phyloP scores from a whole-genome alignment of 2,329 filamentous ascomycete species.

The Cordyceps sp. region DNA sequence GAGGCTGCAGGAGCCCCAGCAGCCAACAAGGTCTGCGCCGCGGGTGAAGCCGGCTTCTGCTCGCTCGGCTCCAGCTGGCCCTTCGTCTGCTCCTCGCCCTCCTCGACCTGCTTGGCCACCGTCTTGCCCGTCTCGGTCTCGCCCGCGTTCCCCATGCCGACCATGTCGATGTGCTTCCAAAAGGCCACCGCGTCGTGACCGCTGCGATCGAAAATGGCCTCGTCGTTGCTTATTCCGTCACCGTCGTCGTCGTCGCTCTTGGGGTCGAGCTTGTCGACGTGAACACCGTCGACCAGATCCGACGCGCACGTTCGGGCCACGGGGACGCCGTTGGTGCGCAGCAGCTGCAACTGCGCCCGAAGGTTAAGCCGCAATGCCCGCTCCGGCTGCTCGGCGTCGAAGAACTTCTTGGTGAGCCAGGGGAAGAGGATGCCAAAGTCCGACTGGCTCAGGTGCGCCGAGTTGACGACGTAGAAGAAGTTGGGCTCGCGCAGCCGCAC shows the following conservation, averaged over 20 bases:
- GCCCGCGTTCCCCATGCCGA: slow-evolving; percentile 25
- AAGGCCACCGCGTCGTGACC: slow-evolving; percentile 21
- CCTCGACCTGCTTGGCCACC: slow-evolving; percentile 14
- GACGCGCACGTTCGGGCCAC: slow-evolving; percentile 31
- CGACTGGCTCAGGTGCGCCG: slow-evolving; percentile 69
- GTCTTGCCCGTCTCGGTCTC: slow-evolving; percentile 14
- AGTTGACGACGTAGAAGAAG: slow-evolving; percentile 57
- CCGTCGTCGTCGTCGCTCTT: slow-evolving; percentile 3
- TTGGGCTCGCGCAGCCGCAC: slow-evolving; percentile 35
- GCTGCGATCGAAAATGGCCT: slow-evolving; percentile 30
- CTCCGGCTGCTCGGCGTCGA: slow-evolving; percentile 40
- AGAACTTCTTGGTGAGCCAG: slow-evolving; percentile 43
- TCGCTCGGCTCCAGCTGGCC: slow-evolving; percentile 18
- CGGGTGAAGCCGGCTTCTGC: slow-evolving; percentile 4
- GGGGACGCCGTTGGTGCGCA: slow-evolving; percentile 31
- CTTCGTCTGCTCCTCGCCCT: slow-evolving; percentile 17
- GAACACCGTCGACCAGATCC: slow-evolving; percentile 31
- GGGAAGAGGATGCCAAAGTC: slow-evolving; percentile 77
- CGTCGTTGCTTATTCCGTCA: slow-evolving; percentile 19
- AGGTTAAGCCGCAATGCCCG: slow-evolving; percentile 41
- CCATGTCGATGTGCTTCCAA: slow-evolving; percentile 36
- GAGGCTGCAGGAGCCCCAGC: too few relatives aligned
- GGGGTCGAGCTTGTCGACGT: slow-evolving; percentile 18
- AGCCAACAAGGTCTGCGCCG: not conserved
- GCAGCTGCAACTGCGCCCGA: slow-evolving; percentile 38